Conservation (phyloP, 345 rosid genomes). For the Theobroma cacao region DNA sequence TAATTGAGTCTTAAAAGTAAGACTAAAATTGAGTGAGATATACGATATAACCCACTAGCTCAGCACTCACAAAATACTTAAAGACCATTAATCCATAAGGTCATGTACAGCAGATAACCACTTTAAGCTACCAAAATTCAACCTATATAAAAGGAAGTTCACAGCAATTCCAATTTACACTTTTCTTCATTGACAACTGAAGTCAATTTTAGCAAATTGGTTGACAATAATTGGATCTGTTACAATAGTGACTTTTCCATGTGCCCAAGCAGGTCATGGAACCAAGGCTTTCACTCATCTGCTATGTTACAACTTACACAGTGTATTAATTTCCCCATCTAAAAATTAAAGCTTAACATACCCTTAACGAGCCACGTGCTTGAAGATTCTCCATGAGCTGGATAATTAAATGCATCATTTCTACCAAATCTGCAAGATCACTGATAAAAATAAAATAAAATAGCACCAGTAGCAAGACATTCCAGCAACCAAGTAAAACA, state of each 20-base stretch:
- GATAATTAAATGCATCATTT: slow-evolving; percentile 57
- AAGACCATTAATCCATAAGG: not conserved
- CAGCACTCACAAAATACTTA: not conserved
- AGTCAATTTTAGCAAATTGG: not conserved
- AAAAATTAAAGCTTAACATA: slow-evolving; percentile 33
- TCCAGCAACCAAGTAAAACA: not conserved
- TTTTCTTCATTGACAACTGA: not conserved
- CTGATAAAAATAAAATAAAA: slow-evolving; percentile 43
- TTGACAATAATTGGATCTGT: not conserved
- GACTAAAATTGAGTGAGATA: not conserved
- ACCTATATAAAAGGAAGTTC: not conserved
- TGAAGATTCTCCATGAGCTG: slow-evolving; percentile 90
- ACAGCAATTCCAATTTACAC: not conserved
- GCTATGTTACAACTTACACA: not conserved
- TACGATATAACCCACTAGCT: not conserved
- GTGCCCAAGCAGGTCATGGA: not conserved
- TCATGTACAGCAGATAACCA: not conserved
- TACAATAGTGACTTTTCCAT: not conserved
- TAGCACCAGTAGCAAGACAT: slow-evolving; percentile 12
- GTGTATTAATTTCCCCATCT: not conserved
- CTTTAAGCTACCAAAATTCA: not conserved
- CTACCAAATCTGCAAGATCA: slow-evolving; percentile 94
- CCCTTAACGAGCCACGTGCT: slow-evolving; percentile 88
- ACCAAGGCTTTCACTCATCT: not conserved
- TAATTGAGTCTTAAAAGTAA: not conserved